Evolutionary conservation across 2,329 filamentous ascomycete genomes (phyloP).

Genomic region (Botrytis galanthina): DNA sequence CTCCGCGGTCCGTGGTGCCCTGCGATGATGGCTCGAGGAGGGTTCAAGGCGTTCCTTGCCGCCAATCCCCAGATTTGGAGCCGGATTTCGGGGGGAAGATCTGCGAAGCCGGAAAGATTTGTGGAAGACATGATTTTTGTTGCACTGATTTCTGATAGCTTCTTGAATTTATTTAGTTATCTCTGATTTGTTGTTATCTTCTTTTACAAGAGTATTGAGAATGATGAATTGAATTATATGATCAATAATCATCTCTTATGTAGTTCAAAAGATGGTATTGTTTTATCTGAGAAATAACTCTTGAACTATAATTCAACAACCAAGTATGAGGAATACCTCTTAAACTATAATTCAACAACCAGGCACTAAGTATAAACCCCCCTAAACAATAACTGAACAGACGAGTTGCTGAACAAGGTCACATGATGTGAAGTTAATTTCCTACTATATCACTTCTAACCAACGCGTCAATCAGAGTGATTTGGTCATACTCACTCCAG

Average conservation of each 20-base stretch:
- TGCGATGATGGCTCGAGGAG: too few species aligned
- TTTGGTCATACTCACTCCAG: too few species aligned
- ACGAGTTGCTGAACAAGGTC: not conserved
- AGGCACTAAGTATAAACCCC: not conserved
- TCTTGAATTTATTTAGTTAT: not conserved
- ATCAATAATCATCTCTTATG: not conserved
- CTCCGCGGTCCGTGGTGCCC: too few species aligned
- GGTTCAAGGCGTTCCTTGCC: too few species aligned
- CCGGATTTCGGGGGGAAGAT: not conserved
- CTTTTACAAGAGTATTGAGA: not conserved
- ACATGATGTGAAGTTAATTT: too few species aligned
- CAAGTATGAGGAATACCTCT: not conserved
- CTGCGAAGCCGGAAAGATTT: not conserved
- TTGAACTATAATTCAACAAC: not conserved
- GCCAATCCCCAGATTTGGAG: too few species aligned
- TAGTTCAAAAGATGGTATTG: not conserved
- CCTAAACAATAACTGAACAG: not conserved
- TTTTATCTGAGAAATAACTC: too few species aligned
- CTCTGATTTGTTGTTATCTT: not conserved
- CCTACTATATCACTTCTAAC: too few species aligned
- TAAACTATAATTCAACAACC: not conserved
- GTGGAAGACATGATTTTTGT: not conserved
- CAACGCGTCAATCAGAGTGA: too few species aligned
- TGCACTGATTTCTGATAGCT: not conserved
- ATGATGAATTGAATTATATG: not conserved